phyloP scores from a whole-genome alignment of 352 stramenopile genomes.

The Phytophthora kernoviae region DNA sequence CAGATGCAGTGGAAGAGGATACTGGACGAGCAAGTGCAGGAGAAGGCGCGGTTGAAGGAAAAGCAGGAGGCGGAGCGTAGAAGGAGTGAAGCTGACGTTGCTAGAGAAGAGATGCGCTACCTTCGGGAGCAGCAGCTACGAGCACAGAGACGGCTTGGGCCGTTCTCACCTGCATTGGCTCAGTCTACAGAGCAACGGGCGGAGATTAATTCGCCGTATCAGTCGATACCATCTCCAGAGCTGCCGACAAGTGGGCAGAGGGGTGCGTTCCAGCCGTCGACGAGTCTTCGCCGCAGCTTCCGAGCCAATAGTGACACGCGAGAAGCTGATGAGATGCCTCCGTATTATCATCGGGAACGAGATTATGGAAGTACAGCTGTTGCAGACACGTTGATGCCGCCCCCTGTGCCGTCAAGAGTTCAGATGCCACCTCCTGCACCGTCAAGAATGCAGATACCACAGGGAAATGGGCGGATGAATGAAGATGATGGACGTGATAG shows the following conservation, averaged over 20 bases:
- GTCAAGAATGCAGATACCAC: conserved; percentile 20
- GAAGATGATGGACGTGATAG: conserved; percentile 11
- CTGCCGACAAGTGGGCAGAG: conserved; percentile 11
- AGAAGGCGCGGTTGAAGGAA: conserved; percentile 62
- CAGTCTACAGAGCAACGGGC: conserved; percentile 13
- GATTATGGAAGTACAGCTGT: conserved; percentile 14
- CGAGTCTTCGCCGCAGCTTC: conserved; percentile 19
- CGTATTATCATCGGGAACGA: conserved; percentile 22
- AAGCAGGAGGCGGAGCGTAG: conserved; percentile 46
- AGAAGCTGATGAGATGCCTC: conserved; percentile 14
- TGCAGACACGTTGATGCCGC: conserved; percentile 22
- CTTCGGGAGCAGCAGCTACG: conserved; percentile 63
- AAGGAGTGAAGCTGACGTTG: conserved; percentile 43
- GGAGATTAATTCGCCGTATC: conserved; percentile 17
- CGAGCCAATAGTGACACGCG: conserved; percentile 13
- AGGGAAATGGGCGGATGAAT: conserved; percentile 9
- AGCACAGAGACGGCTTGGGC: conserved; percentile 54
- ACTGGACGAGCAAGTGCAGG: conserved; percentile 75
- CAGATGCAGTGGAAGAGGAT: conserved; percentile 73
- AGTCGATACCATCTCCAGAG: conserved; percentile 18
- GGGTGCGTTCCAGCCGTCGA: conserved; percentile 17
- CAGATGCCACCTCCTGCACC: conserved; percentile 32
- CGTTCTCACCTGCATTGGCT: conserved; percentile 17
- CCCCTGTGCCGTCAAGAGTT: conserved; percentile 26
- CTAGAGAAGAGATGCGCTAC: conserved; percentile 54